These are phyloP conservation scores for Yamadazyma dushanensis DNA, from an alignment of 1,139 yeast genomes.

Conservation along the genomic window DNA sequence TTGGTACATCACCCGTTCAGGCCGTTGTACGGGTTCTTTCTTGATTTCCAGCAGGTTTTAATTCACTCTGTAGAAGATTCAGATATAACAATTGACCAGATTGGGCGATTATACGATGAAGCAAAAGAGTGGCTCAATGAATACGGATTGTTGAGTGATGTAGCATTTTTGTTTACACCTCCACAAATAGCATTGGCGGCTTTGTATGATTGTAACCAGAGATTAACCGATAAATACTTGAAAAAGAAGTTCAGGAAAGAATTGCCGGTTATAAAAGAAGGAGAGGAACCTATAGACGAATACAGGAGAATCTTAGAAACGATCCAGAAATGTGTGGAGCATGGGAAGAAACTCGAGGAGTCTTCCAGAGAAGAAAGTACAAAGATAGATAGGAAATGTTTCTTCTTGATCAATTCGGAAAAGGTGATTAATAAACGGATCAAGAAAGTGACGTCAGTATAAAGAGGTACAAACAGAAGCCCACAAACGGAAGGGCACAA, in stretches of 20 bases:
- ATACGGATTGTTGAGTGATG: conserved; percentile 69
- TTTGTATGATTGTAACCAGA: conserved; percentile 63
- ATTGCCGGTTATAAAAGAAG: conserved; percentile 12
- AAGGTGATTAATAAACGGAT: conserved; percentile 46
- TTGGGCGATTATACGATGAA: conserved; percentile 62
- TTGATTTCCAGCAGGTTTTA: conserved; percentile 76
- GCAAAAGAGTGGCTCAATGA: conserved; percentile 67
- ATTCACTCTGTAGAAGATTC: conserved; percentile 35
- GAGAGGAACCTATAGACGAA: conserved; percentile 19
- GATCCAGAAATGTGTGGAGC: conserved; percentile 50
- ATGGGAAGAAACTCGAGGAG: conserved; percentile 41
- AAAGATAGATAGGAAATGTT: conserved; percentile 60
- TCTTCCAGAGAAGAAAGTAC: conserved; percentile 64
- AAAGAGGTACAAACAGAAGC: too few species aligned
- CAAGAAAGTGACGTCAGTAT: conserved; percentile 22
- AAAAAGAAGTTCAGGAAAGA: conserved; percentile 41
- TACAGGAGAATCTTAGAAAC: conserved; percentile 45
- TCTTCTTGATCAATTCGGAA: conserved; percentile 60
- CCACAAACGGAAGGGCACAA: too few species aligned
- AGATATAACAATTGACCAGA: conserved; percentile 42
- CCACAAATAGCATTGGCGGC: conserved; percentile 95
- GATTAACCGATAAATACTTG: conserved; percentile 66
- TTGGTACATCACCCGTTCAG: conserved; percentile 85
- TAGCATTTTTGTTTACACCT: conserved; percentile 76
- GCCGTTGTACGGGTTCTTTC: conserved; percentile 87